These are phyloP conservation scores for Boeremia exigua DNA, from an alignment of 2,329 filamentous ascomycete genomes.

Conservation along the genomic window DNA sequence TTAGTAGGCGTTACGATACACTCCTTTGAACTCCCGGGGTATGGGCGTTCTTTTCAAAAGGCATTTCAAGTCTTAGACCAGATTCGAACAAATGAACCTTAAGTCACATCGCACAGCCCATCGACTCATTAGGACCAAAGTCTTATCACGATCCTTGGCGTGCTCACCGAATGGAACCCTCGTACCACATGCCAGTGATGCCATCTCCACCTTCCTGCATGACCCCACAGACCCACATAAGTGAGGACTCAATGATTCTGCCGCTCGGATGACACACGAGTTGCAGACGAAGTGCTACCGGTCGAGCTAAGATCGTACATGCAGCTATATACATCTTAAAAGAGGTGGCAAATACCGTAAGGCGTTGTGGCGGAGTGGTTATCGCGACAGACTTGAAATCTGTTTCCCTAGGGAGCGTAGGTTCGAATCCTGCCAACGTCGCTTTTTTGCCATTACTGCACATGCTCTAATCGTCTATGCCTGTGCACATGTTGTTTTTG, in stretches of 20 bases:
- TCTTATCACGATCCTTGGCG: not conserved
- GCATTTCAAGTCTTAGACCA: not conserved
- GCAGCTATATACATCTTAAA: too few relatives aligned
- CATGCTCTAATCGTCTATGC: too few relatives aligned
- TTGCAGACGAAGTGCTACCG: too few relatives aligned
- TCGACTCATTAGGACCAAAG: not conserved
- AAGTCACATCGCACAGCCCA: too few relatives aligned
- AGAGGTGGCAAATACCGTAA: constrained; percentile 1
- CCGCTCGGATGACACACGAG: too few relatives aligned
- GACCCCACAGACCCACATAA: not conserved
- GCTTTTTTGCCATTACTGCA: constrained; percentile 15
- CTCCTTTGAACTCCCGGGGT: not conserved
- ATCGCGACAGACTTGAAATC: constrained; percentile 50
- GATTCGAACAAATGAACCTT: too few relatives aligned
- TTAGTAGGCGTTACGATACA: not conserved
- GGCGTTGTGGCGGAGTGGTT: constrained; percentile 46
- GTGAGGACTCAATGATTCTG: not conserved
- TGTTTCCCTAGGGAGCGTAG: constrained; percentile 47
- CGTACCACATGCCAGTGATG: not conserved
- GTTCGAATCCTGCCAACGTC: constrained; percentile 47
- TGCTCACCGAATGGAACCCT: not conserved
- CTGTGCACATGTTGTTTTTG: too few relatives aligned
- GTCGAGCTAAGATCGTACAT: too few relatives aligned
- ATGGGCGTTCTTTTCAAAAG: not conserved
- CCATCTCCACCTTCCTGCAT: not conserved